Evolutionary conservation across 2,329 filamentous ascomycete species (phyloP).

Genomic region (Dothistroma pini): DNA sequence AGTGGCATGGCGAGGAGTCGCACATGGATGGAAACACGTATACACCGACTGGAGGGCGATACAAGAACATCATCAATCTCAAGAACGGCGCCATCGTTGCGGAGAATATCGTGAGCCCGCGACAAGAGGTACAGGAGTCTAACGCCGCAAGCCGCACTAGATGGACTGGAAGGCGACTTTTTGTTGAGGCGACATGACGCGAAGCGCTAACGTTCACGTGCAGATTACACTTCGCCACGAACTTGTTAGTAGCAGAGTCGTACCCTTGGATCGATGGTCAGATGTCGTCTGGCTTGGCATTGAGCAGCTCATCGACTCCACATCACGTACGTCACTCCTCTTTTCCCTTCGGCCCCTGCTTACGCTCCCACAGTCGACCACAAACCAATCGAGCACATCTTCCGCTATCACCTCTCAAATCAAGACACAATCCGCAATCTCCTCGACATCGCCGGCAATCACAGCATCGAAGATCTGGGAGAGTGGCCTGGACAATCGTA

Average conservation of each 20-base stretch:
- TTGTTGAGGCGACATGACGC: no score
- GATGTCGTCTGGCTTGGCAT: conserved; percentile 1
- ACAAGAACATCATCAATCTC: not conserved
- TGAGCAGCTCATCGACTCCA: not conserved
- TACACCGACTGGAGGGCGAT: not conserved
- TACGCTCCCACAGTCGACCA: not conserved
- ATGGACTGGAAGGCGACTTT: no score
- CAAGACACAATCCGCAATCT: not conserved
- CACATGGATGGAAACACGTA: not conserved
- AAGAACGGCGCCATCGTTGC: conserved; percentile 1
- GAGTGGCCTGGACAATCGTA: conserved; percentile 9
- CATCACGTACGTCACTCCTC: not conserved
- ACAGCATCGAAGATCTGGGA: not conserved
- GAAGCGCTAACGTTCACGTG: no score
- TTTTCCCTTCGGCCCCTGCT: not conserved
- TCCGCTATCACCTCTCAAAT: not conserved
- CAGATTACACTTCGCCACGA: no score
- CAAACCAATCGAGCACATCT: not conserved
- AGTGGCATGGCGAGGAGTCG: not conserved
- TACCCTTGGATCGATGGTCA: not conserved
- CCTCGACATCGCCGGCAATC: not conserved
- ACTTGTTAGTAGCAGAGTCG: not conserved
- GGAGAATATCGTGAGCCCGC: not conserved
- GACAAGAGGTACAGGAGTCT: not conserved
- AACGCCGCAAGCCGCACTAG: no score